Base-by-base conservation (phyloP, 257 asterid genomes). In the Catharanthus roseus region DNA sequence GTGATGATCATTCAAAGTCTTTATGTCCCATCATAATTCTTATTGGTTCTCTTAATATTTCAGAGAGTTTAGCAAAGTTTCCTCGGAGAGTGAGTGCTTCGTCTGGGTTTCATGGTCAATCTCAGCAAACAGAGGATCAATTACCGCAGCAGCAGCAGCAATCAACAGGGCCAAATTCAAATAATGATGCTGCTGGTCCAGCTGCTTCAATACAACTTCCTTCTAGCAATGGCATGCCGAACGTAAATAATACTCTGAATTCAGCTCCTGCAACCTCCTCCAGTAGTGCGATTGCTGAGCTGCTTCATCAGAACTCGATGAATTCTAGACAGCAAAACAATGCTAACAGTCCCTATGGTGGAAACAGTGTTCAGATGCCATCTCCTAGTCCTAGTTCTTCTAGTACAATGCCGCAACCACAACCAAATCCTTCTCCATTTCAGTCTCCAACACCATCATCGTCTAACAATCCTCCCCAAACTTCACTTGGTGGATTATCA, bases 31-130 rank as follows among this genome's bases (percentile, higher is more conserved):
- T 62, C 47, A 34, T 34, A 7, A 33, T 18, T 33, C 34, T 18
- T 16, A 7, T 62, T 60, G 21, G n/a, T 7, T 3, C 3, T 12
- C 34, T 16, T 74, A 41, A 71, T 72, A 83, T 69, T 65, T 6
- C 91, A 95, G 99, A 91, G 83, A 95, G 99, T 77, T 83, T 95
- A 86, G 79, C 92, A 62, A 95, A 91, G 85, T 91, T 86, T 78
- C 99, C 98, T 72, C 85, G 98, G 75, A 80, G 83, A 53, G 77
- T 90, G 56, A 82, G 80, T 72, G 75, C 90, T 36, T 82, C 96
- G n/a, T 69, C 87, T 28, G 80, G 85, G 61, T 82, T 84, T 79
- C 91, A 81, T 77, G 82, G 84, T 63, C 93, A 87, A 78, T 72
- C 84, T 61, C 96, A 85, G 76, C 91, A 82, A 58, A 73, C 82